Evolutionary conservation across 352 stramenopile genomes (phyloP), one percentile per base, ranked within the genome.

Genomic region (Globisporangium viniferum): DNA sequence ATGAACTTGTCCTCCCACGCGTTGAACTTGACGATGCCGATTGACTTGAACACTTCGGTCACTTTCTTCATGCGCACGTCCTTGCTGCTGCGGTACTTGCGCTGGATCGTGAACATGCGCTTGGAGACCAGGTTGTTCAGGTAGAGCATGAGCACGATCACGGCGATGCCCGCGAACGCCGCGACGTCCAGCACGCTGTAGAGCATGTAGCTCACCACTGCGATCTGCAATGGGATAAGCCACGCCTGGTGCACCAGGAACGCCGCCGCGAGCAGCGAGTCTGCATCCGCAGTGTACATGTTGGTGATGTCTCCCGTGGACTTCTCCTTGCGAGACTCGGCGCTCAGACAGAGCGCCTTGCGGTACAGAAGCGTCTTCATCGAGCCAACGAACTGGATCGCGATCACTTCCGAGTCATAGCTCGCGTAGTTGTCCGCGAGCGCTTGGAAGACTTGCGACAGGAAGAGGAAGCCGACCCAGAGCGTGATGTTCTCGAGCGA

Each of bases 1-100:
- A 76, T 75, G 73, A 98, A 94, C 9, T 87, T 85, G 41, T 80
- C 61, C 65, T 98, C 93, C 91, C 89, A 98, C 1, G 89, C 89
- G 77, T 97, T 97, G 54, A 97, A 92, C 75, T 98, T 98, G 79
- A 98, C 88, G 61, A 98, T 93, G 33, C 84, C 81, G 66, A 98
- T 97, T 12, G 78, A 77, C 48, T 75, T 87, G 63, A 91, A 83
- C 1, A 76, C 80, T 35, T 91, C 80, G 29, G 77, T 79, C 3
- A 91, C 66, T 51, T 62, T 60, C 57, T 62, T 62, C 57, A 62
- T 62, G 57, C 33, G 57, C 33, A 51, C 57, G 31, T 62, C 57
- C 36, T 62, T 62, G 33, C 57, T 62, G 12, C 5, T 62, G 10
- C 57, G 57, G 29, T 62, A 62, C 57, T 51, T 62, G 57, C 57